Evolutionary conservation across 257 asterid genomes (phyloP), one percentile per base, ranked within the genome.

Genomic region (Verbascum thapsus): DNA sequence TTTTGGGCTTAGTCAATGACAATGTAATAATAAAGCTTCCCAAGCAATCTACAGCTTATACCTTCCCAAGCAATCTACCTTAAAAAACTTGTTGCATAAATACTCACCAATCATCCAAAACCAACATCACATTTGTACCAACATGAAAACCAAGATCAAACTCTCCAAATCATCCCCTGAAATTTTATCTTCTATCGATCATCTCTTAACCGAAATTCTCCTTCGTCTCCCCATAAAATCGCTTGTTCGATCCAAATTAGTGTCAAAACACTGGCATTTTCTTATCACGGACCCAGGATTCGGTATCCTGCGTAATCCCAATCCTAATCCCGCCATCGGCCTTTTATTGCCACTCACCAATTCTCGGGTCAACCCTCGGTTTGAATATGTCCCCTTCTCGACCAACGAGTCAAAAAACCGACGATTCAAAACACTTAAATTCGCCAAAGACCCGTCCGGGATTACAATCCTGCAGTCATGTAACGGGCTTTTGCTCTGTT

Each of bases 241-340:
- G 6, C 79, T 77, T n/a, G 1, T 57, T 0, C 73, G 66, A 1
- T 81, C 62, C 68, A 74, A 66, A 53, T 42, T 13, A 2, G 83
- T 77, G 4, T 74, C 81, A 65, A 80, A 77, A 34, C 68, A 49
- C 11, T 74, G 86, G 81, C 63, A 65, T 9, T 61, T 77, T 10
- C 30, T 80, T 39, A 72, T 80, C 64, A 53, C 68, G 10, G 39
- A 30, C 65, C 68, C 81, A 0, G 22, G 19, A 4, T 76, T 81
- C 58, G 54, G 47, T 17, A 7, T 5, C 17, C 66, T 49, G 7
- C 74, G 63, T 2, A 72, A 38, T n/a, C 64, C 66, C 4, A 32
- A 11, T 1, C 70, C 70, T 35, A 68, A 52, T 37, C 74, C 69
- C 2, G 69, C 81, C 52, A 10, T 59, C 12, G 54, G 53, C n/a